Evolutionary conservation across 441 rosid species (phyloP), one percentile per base, ranked within the genome.

Genomic region (Gossypium aridum): DNA sequence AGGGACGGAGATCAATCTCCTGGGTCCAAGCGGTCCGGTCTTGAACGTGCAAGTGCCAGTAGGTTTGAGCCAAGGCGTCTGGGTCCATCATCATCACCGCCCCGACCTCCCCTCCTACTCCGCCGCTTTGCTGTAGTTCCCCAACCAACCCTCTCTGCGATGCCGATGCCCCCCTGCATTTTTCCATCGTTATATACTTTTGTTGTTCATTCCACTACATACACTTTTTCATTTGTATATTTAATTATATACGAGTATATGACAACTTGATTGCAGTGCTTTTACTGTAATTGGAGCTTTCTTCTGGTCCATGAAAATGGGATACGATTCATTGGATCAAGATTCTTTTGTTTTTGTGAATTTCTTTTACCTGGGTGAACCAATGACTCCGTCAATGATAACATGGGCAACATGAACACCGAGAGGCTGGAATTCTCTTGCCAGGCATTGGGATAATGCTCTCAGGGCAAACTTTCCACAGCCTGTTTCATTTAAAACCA

Each of bases 371-470:
- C 97, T 83, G 13, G 97, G 89, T 60, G 85, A 89, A 74, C 97
- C 97, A 75, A 91, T 84, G 23, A 90, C 83, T 20, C 97, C 97
- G 64, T 92, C 93, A 16, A 94, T 85, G 85, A 94, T 84, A 64
- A 94, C 87, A 79, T 94, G 99, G 1, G 97, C 97, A 71, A 94
- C 89, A 78, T 94, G 99, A 12, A 94, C 86, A 8, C 99, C 99
- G 31, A 82, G 81, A 71, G 88, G 83, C 79, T 88, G 93, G 72
- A 88, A 92, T 81, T 94, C 99, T 80, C 82, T 88, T 5, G 97
- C 94, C 78, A 94, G 71, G 61, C 99, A 92, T 59, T 94, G 99
- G 51, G 96, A 86, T 16, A 94, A 84, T 9, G 87, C 97, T 79
- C 99, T 90, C 88, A 92, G 57, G 0, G 97, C 98, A 78, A 94